A percentile compares a stretch with the other conserved stretches of the same genome.
Conservation (phyloP, 2,329 filamentous ascomycete species). For the Aschersonia sp. region DNA sequence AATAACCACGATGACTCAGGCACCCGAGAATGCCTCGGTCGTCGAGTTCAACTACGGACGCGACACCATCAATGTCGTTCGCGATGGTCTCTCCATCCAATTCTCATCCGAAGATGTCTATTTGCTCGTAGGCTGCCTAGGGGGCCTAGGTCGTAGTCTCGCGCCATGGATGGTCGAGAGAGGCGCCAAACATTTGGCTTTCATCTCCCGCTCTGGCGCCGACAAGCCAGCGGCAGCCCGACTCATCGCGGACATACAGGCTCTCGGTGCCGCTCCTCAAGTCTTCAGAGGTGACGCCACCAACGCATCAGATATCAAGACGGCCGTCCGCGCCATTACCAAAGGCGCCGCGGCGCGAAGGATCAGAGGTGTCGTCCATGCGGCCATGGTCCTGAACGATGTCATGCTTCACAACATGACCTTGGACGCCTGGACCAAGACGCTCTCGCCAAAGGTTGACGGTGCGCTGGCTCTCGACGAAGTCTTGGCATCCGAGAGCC, state of each 20-base stretch:
- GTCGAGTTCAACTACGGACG: too few species aligned
- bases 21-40: too few species aligned
- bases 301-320: neutral
- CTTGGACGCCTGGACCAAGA: slow-evolving; percentile 13
- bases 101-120: neutral
- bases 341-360: neutral
- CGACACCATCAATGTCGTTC: too few species aligned
- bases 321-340: neutral
- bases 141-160: neutral
- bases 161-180: neutral
- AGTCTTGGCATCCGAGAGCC: neutral
- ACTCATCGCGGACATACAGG: neutral
- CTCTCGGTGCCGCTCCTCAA: slow-evolving; percentile 8
- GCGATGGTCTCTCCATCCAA: too few species aligned
- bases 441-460: slow-evolving; percentile 14
- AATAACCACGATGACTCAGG: too few species aligned
- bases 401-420: slow-evolving; percentile 18
- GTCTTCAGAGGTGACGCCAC: neutral
- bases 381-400: neutral
- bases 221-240: neutral
- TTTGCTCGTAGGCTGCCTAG: neutral
- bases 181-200: neutral
- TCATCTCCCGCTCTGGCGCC: neutral
- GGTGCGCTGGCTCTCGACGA: slow-evolving; percentile 20
- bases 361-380: neutral